Percentiles rank a stretch among this genome's conserved stretches.
These are phyloP conservation scores for Trichoderma sp. DNA, from an alignment of 2,329 filamentous ascomycete genomes.

Conservation along the genomic window DNA sequence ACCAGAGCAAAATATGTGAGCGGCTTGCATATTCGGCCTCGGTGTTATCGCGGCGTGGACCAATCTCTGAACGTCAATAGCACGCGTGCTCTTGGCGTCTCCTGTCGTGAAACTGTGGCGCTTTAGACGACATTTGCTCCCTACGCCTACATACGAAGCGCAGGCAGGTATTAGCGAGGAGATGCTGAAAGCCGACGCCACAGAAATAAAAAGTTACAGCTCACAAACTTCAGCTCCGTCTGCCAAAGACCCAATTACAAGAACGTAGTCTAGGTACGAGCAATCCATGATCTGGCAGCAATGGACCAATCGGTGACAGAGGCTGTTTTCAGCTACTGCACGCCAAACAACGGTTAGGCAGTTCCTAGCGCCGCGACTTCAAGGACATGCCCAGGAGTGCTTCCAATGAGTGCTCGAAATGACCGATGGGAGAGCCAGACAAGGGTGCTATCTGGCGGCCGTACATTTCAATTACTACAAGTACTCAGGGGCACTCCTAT, in stretches of 20 bases:
- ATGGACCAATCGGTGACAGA: slow-evolving; percentile 1
- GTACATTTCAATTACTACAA: not conserved
- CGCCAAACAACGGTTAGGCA: not conserved
- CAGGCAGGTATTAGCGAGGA: no score
- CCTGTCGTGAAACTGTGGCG: slow-evolving; percentile 15
- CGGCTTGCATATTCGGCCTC: not conserved
- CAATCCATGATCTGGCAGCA: not conserved
- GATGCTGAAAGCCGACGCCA: not conserved
- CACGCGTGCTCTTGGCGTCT: not conserved
- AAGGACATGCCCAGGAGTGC: not conserved
- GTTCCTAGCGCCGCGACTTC: not conserved
- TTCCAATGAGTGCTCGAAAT: not conserved
- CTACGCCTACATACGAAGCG: not conserved
- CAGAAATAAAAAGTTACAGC: slow-evolving; percentile 7
- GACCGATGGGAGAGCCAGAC: not conserved
- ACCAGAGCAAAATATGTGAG: not conserved
- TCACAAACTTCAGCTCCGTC: slow-evolving; percentile 9
- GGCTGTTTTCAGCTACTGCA: not conserved
- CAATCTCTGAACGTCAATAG: not conserved
- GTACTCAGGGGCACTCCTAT: not conserved
- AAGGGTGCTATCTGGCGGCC: not conserved
- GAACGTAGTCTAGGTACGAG: not conserved
- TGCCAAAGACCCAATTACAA: not conserved
- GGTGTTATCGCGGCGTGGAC: slow-evolving; percentile 20
- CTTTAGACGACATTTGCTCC: not conserved